Base-by-base conservation (phyloP, 2,329 filamentous ascomycete genomes). In the Fusarium humuli region DNA sequence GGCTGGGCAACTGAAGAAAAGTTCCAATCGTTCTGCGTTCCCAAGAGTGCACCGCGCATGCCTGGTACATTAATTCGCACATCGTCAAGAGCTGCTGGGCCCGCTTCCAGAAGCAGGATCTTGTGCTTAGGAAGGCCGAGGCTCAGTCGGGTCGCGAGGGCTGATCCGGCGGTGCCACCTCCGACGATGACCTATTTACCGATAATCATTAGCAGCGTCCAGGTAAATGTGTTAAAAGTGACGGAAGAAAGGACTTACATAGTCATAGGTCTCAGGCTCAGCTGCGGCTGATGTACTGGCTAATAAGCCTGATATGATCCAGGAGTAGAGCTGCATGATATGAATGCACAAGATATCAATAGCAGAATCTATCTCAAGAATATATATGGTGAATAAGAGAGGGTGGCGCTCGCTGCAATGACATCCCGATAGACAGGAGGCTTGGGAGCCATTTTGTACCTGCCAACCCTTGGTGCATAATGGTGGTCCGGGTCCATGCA, bases 1-100 rank as follows among this genome's bases (percentile, higher is more conserved):
- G 75, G 53, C 54, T 85, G 83, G 1, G 81, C 75, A 10, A 78
- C 74, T 0, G 84, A 82, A 6, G 81, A 79, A 71, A 85, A 84
- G 66, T 81, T 82, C 77, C 83, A 83, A 67, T 85, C 79, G 54
- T 77, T 77, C 4, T 53, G 46, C 4, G 75, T 65, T 2, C 71
- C 75, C 18, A 79, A 50, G 7, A 70, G 72, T 1, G 76, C 73
- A 6, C 78, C 78, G 8, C 76, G 72, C 60, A 77, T 67, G 6
- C 78, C 78, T 2, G 78, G 78, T 46, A 79, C 67, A 20, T 78
- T 78, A 65, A 80, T 79, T 32, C 73, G 69, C 14, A 71, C 62
- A 49, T 79, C 78, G 5, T 76, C 75, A 12, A 66, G 71, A 9
- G 73, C 74, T 8, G 73, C 65, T 20, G 76, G 73, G 13, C 77